Evolutionary conservation across 495 filamentous ascomycete genomes (phyloP).

Genomic region (Penicillium robsamsonii): DNA sequence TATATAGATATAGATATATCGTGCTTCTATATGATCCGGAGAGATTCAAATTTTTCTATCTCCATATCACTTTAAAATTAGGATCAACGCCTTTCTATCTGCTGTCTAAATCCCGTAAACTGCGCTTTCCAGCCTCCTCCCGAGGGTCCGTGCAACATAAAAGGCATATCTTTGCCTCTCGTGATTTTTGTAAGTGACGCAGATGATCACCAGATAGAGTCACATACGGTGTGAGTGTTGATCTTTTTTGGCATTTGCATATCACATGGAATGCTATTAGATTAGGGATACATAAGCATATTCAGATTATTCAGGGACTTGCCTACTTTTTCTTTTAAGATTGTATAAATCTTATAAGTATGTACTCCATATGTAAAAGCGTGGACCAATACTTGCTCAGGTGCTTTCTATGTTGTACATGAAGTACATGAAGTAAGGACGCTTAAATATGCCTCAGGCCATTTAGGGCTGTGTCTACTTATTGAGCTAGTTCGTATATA

Average conservation of each 20-base stretch:
- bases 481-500: no score
- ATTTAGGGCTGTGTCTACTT: background rate
- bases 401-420: background rate
- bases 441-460: background rate
- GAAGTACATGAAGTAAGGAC: background rate
- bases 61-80: background rate
- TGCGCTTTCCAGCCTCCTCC: background rate
- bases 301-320: no score
- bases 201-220: conserved; percentile 22
- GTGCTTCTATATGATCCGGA: background rate
- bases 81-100: background rate
- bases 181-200: conserved; percentile 22
- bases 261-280: conserved; percentile 2
- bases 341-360: no score
- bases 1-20: background rate
- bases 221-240: background rate
- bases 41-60: background rate
- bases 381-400: background rate
- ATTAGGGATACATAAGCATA: no score
- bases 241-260: background rate
- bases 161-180: conserved; percentile 10
- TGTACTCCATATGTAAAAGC: background rate
- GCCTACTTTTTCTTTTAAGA: no score
- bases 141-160: conserved; percentile 19
- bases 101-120: background rate